phyloP scores from a whole-genome alignment of 495 filamentous ascomycete genomes.

The Neurospora discreta region DNA sequence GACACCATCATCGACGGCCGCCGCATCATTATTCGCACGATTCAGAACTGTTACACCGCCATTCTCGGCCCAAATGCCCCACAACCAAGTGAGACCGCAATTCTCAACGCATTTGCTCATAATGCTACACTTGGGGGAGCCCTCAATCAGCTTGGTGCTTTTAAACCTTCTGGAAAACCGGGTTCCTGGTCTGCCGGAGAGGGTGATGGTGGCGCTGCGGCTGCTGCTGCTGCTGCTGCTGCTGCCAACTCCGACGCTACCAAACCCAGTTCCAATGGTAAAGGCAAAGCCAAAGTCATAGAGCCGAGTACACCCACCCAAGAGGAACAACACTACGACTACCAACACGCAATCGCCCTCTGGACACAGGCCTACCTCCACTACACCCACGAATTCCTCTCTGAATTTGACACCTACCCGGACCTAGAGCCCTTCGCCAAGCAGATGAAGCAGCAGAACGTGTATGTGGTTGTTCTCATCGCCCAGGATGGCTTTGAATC shows the following conservation, averaged over 20 bases:
- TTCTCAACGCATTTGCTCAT: background rate
- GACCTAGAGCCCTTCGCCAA: background rate
- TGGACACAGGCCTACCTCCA: background rate
- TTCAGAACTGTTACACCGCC: background rate
- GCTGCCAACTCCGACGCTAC: too few relatives aligned
- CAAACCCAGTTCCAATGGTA: background rate
- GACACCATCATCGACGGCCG: background rate
- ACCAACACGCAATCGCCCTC: background rate
- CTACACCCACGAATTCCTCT: background rate
- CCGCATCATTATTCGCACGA: background rate
- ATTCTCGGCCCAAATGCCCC: background rate
- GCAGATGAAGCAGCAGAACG: background rate
- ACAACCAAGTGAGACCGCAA: background rate
- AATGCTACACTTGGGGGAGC: background rate
- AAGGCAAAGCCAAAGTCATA: background rate
- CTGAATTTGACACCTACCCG: background rate
- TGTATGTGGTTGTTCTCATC: background rate
- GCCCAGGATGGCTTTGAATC: background rate
- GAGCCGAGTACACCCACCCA: background rate
- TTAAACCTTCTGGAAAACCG: background rate
- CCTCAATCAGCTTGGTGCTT: background rate
- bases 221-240: too few relatives aligned
- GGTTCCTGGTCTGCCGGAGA: background rate
- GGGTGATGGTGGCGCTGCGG: background rate
- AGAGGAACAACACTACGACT: background rate